A percentile compares a stretch with the other conserved stretches of the same genome.
These are phyloP conservation scores for Lachancea thermotolerans DNA, from an alignment of 805 yeast species.

Conservation along the genomic window DNA sequence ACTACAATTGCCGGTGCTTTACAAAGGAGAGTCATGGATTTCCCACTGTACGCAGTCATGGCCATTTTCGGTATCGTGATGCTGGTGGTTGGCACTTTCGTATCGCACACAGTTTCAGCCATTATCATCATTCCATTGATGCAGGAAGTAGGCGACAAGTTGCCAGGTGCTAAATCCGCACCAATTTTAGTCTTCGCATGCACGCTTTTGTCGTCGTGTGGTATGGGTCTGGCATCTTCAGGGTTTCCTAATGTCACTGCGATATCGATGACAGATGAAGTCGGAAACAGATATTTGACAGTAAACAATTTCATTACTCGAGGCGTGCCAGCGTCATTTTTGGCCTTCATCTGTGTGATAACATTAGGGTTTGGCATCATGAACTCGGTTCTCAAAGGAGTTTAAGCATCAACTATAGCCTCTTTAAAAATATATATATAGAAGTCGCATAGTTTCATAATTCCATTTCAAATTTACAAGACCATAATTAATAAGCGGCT, in stretches of 20 bases:
- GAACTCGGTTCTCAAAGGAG: constrained; percentile 33
- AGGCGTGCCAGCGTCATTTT: constrained; percentile 82
- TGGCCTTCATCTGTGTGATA: constrained; percentile 65
- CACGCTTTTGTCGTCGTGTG: constrained; percentile 75
- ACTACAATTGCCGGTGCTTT: constrained; percentile 68
- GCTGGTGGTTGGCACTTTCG: constrained; percentile 85
- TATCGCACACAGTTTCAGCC: constrained; percentile 95
- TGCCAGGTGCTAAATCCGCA: constrained; percentile 67
- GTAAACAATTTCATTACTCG: constrained; percentile 78
- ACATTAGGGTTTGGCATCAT: constrained; percentile 78
- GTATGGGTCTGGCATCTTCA: constrained; percentile 95
- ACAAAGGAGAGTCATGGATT: constrained; percentile 57
- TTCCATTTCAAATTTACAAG: neutral
- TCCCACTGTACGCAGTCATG: constrained; percentile 59
- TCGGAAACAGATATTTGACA: constrained; percentile 81
- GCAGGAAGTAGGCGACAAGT: constrained; percentile 70
- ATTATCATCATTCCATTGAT: constrained; percentile 86
- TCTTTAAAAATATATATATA: neutral
- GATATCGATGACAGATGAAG: constrained; percentile 84
- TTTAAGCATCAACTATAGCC: neutral
- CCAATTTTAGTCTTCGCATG: constrained; percentile 36
- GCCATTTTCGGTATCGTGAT: constrained; percentile 79
- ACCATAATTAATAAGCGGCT: too few relatives aligned
- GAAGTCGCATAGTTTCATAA: neutral
- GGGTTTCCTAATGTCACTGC: constrained; percentile 99